Conservation (phyloP, 2,329 filamentous ascomycete species). For the Elsinoe batatas region DNA sequence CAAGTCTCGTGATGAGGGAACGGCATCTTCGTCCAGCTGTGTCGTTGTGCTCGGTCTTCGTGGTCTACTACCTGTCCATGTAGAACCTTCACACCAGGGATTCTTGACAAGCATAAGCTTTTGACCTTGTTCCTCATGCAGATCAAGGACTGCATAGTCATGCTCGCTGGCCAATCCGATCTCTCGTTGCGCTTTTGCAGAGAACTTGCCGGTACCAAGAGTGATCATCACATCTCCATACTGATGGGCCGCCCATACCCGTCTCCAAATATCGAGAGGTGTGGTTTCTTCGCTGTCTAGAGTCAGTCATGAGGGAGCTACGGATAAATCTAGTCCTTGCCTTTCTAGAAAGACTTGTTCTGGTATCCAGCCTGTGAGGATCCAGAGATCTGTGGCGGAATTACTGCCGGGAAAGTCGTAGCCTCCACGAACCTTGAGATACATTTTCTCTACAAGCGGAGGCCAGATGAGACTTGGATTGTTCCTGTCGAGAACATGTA, state of each 20-base stretch:
- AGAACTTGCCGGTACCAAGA: constrained; percentile 77
- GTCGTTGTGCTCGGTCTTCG: not conserved
- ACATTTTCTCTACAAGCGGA: constrained; percentile 88
- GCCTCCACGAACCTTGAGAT: constrained; percentile 86
- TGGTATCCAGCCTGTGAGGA: constrained; percentile 90
- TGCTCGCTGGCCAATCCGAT: constrained; percentile 82
- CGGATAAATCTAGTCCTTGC: constrained; percentile 29
- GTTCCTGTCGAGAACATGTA: constrained; percentile 79
- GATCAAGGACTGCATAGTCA: constrained; percentile 82
- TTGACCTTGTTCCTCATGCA: constrained; percentile 55
- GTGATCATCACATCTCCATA: constrained; percentile 78
- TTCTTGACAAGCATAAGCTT: constrained; percentile 81
- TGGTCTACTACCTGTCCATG: constrained; percentile 51
- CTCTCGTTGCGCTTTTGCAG: constrained; percentile 63
- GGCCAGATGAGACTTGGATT: constrained; percentile 83
- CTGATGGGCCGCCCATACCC: constrained; percentile 63
- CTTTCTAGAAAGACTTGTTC: constrained; percentile 87
- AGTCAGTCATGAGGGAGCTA: not conserved
- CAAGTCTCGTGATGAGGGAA: constrained; percentile 26
- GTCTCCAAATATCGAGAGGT: constrained; percentile 64
- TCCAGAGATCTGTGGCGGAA: constrained; percentile 87
- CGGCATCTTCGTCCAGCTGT: constrained; percentile 18
- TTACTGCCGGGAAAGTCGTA: constrained; percentile 98
- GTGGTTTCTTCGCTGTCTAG: constrained; percentile 61
- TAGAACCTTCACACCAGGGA: constrained; percentile 78